phyloP scores from a whole-genome alignment of 2,329 filamentous ascomycete species.

The Escovopsis sp. region DNA sequence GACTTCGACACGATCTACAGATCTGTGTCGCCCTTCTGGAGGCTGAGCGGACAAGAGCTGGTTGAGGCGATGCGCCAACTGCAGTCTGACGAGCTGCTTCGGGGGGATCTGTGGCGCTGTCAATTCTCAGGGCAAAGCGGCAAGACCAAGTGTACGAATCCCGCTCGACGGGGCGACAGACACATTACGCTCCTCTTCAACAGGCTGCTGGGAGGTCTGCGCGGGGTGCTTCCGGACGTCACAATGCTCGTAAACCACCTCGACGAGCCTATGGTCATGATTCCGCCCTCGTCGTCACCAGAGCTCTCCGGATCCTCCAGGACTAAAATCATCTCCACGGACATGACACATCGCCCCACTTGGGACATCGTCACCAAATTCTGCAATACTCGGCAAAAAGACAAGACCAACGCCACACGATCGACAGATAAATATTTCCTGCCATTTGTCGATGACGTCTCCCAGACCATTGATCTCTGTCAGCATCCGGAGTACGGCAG shows the following conservation, averaged over 20 bases:
- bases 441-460: constrained; percentile 20
- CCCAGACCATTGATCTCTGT: constrained; percentile 23
- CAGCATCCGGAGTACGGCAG: constrained; percentile 25
- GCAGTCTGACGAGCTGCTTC: constrained; percentile 8
- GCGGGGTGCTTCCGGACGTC: constrained; percentile 18
- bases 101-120: constrained; percentile 23
- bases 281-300: constrained; percentile 8
- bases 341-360: constrained; percentile 13
- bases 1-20: constrained; percentile 42
- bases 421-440: constrained; percentile 12
- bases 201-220: constrained; percentile 12
- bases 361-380: constrained; percentile 18
- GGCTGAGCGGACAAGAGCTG: constrained; percentile 20
- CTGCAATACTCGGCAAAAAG: constrained; percentile 10
- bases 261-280: constrained; percentile 30
- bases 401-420: neutral
- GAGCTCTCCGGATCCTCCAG: neutral
- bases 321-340: constrained; percentile 8
- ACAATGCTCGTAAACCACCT: constrained; percentile 30
- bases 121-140: constrained; percentile 11
- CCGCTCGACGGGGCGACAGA: constrained; percentile 17
- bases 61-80: constrained; percentile 12
- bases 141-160: constrained; percentile 19
- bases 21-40: constrained; percentile 24
- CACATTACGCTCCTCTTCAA: constrained; percentile 18